Evolutionary conservation across 805 yeast genomes (phyloP), one percentile per base, ranked within the genome.

Genomic region (Candida broadrunensis): DNA sequence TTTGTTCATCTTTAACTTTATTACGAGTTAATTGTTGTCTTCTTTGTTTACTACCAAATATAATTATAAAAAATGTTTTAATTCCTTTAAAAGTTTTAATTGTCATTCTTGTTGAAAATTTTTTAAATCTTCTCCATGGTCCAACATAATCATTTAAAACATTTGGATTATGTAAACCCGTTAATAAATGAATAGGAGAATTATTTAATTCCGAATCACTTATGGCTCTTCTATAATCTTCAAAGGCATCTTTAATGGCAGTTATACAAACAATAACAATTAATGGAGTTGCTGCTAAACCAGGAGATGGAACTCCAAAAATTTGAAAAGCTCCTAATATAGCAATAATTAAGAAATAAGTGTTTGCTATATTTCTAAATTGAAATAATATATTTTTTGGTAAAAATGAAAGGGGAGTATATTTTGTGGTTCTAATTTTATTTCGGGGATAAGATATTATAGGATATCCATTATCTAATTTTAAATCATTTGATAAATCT

Each of bases 251-350:
- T 54, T 84, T 83, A 47, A 81, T 56, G 4, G 88, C 90, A 2
- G 93, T 85, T 47, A 85, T 67, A 40, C 72, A 69, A 15, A 85
- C 89, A 67, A 85, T 85, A 41, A 85, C 90, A 58, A 85, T 83
- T 56, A 85, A 75, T 2, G 95, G 95, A 25, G 85, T 90, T 2
- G 89, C 86, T 16, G 85, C 83, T 53, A 85, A 66, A 1, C 80
- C 91, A 1, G 93, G 89, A 44, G 70, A 71, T 24, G 77, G 72
- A 16, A 83, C 89, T 35, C 95, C 95, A 56, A 85, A 85, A 35
- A 85, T 78, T 46, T 79, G 70, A 59, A 83, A 81, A 5, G 70
- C 67, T 11, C 84, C 83, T 47, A 80, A 58, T 24, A 80, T 77
- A 42, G 75, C 73, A 51, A 78, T 63, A 15, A 77, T 49, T 49